Evolutionary conservation across 257 asterid genomes (phyloP).

Genomic region (Fraxinus pennsylvanica): DNA sequence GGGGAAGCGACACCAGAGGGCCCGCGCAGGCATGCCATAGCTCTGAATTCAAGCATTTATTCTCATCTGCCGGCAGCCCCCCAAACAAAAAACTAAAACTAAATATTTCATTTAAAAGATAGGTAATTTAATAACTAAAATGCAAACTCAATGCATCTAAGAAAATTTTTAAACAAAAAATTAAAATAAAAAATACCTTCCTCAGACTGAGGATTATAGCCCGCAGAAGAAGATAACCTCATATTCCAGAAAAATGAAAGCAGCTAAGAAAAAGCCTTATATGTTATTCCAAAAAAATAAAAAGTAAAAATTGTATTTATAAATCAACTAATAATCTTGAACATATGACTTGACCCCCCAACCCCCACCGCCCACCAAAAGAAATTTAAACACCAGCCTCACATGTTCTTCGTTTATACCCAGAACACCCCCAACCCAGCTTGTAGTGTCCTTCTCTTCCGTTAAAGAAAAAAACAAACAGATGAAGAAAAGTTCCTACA

Average conservation of each 20-base stretch:
- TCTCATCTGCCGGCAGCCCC: constrained; percentile 52
- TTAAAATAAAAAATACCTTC: constrained; percentile 51
- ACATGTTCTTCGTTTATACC: constrained; percentile 54
- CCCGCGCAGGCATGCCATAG: constrained; percentile 99
- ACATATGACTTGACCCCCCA: constrained; percentile 32
- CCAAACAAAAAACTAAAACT: constrained; percentile 3
- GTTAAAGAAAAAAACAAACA: constrained; percentile 4
- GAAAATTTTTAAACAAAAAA: neutral
- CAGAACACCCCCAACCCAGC: constrained; percentile 29
- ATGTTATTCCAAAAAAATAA: constrained; percentile 29
- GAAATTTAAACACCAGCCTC: constrained; percentile 4
- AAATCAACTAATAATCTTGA: neutral
- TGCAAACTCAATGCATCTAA: constrained; percentile 5
- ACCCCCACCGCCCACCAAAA: constrained; percentile 41
- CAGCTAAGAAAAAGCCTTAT: constrained; percentile 23
- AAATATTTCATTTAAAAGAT: neutral
- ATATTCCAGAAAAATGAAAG: constrained; percentile 44
- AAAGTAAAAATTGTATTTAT: constrained; percentile 3
- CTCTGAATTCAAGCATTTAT: constrained; percentile 91
- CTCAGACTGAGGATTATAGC: constrained; percentile 64
- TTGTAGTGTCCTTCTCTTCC: constrained; percentile 11
- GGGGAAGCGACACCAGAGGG: constrained; percentile 88
- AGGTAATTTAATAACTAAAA: constrained; percentile 8
- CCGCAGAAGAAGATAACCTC: constrained; percentile 69
- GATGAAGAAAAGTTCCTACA: constrained; percentile 25